Conservation (phyloP, 2,329 filamentous ascomycete species). For the Colletotrichum orbiculare region DNA sequence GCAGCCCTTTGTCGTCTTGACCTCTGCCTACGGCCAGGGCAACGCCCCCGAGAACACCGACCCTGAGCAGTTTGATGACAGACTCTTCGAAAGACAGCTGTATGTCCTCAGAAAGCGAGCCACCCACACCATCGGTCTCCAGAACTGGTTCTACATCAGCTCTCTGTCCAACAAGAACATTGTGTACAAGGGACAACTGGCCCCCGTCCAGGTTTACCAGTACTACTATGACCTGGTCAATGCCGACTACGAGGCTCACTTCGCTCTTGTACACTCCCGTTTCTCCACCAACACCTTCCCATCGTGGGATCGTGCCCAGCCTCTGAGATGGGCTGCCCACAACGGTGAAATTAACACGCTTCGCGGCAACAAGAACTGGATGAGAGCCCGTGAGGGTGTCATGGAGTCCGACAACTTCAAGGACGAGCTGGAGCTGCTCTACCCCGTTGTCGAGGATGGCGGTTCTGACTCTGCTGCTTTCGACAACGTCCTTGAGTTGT, state of each 20-base stretch:
- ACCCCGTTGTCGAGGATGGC: slow-evolving; percentile 95
- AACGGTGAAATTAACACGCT: slow-evolving; percentile 99
- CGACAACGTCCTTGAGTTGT: slow-evolving; percentile 93
- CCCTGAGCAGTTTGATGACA: slow-evolving; percentile 83
- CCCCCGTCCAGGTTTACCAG: slow-evolving; percentile 94
- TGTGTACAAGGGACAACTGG: slow-evolving; percentile 97
- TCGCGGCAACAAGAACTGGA: slow-evolving; percentile 99
- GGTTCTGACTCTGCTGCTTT: slow-evolving; percentile 97
- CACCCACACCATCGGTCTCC: slow-evolving; percentile 92
- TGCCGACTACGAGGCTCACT: slow-evolving; percentile 97
- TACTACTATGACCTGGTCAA: slow-evolving; percentile 98
- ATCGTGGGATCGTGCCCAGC: slow-evolving; percentile 97
- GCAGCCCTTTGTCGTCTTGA: slow-evolving; percentile 93
- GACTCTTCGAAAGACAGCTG: slow-evolving; percentile 90
- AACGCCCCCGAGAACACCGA: slow-evolving; percentile 83
- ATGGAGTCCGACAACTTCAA: slow-evolving; percentile 94
- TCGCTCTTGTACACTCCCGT: slow-evolving; percentile 94
- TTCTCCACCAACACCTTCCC: slow-evolving; percentile 99
- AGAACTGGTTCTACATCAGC: slow-evolving; percentile 99
- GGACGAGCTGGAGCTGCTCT: slow-evolving; percentile 89
- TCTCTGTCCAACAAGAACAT: slow-evolving; percentile 98
- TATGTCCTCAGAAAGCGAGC: slow-evolving; percentile 95
- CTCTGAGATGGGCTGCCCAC: slow-evolving; percentile 95
- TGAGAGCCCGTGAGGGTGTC: slow-evolving; percentile 94
- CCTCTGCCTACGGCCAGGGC: slow-evolving; percentile 84